These are phyloP conservation scores for Amborella trichopoda DNA, from an alignment of 164 flowering plant genomes.

Conservation along the genomic window DNA sequence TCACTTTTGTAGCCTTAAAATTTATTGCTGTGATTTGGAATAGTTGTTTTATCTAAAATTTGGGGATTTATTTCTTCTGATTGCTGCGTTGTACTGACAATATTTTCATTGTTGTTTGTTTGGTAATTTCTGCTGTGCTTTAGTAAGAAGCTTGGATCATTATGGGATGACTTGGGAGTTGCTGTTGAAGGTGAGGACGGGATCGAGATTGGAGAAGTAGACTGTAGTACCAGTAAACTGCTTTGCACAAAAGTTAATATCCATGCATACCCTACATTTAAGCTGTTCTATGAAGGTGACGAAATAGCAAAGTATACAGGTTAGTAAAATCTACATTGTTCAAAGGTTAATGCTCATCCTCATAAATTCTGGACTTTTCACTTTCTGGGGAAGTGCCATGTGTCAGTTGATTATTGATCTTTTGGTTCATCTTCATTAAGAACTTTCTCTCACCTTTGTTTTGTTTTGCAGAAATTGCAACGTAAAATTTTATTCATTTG, in stretches of 20 bases:
- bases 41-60: background rate
- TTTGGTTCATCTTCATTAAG: background rate
- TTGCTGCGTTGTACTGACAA: background rate
- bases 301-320: constrained; percentile 87
- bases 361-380: background rate
- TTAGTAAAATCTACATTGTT: too few species aligned
- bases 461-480: background rate
- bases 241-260: constrained; percentile 82
- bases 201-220: constrained; percentile 91
- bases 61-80: background rate
- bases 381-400: too few species aligned
- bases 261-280: constrained; percentile 95
- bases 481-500: background rate
- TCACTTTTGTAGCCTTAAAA: too few species aligned
- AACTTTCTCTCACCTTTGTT: background rate
- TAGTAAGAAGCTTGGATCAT: constrained; percentile 85
- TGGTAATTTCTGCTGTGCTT: constrained; percentile 6
- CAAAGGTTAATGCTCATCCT: background rate
- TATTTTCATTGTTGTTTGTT: background rate
- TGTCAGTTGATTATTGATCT: background rate
- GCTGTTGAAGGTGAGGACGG: constrained; percentile 87
- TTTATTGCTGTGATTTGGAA: background rate
- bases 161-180: constrained; percentile 90
- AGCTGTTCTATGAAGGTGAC: constrained; percentile 89
- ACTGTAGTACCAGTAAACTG: constrained; percentile 57